Evolutionary conservation across 805 yeast species (phyloP), one percentile per base, ranked within the genome.

Genomic region (Wickerhamomyces queroliae): DNA sequence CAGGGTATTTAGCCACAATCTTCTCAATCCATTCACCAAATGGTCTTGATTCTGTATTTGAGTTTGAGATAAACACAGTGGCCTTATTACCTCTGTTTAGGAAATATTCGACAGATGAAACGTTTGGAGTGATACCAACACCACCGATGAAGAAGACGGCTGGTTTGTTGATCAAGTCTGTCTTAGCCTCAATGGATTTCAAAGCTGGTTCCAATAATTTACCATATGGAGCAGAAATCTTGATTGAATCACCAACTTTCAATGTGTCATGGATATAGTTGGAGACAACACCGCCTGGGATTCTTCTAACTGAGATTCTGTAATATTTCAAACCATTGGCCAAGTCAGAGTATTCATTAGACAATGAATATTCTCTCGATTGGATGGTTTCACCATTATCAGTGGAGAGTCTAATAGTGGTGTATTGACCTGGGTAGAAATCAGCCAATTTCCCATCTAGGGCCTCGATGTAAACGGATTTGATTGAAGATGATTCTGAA

Each of bases 41-140:
- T n/a, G 33, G 31, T 33, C 40, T 32, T 32, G 25, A 6, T 12
- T 7, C 9, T 18, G 15, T 12, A 13, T 19, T 19, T 12, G 43
- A 32, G 30, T 43, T 50, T 3, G 56, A 51, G 2, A 50, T 24
- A 6, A 44, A 15, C 4, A 53, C 13, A 3, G 30, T 23, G 8
- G 52, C 56, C 1, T 37, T 17, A 22, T 45, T 40, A 3, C 53
- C 52, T 15, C 18, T 40, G 11, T 37, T 13, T 9, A 50, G 27
- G 42, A 45, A 52, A 36, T 36, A 50, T 50, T 75, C 75, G 16
- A 69, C 53, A 53, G 79, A 70, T 7, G 85, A 65, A 25, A 81
- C 49, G 24, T 77, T 41, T 25, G 89, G 88, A 6, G 88, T 82
- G 37, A 77, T 74, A 45, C 87, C 88, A 40, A 78, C 76, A 38